Base-by-base conservation (phyloP, 139 green algal species). In the Pseudopediastrum boryanum region DNA sequence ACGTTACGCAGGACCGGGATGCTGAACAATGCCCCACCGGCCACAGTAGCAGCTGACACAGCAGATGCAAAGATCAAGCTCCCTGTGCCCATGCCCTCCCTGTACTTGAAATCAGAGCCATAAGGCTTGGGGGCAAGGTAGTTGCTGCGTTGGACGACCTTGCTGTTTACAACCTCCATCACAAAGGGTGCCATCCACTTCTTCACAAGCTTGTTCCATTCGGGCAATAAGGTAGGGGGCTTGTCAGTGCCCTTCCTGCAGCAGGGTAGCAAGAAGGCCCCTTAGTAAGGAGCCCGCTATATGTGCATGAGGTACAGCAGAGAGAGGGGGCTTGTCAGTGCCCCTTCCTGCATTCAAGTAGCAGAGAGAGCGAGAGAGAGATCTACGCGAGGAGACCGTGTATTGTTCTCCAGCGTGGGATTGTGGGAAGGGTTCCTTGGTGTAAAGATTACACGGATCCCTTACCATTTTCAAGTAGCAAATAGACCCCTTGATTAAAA, bases 111-210 rank as follows among this genome's bases (percentile, higher is more conserved):
- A 58, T 90, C 79, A 4, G 50, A 42, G 44, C 89, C 87, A 35
- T 90, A 92, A n/a, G n/a, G n/a, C 5, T 84, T 38, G n/a, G 46
- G 38, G 12, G 85, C 48, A 0, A 94, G 68, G 2, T 83, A 85
- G 68, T 89, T 88, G 71, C 62, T 87, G 39, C 85, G 81, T 54
- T 91, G 90, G 50, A 96, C 90, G 9, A 96, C 77, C 21, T 88
- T 85, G 31, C 86, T 85, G 75, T 94, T 95, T 35, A 75, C 71
- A 72, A 25, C n/a, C 27, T 87, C 85, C 88, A 95, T 93, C 41
- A 94, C 63, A 9, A 86, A 93, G 4, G 91, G 89, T 1, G 62
- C 81, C 4, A 83, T 83, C 75, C 81, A 92, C n/a, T 54, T 77
- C 25, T 63, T 27, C 16, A 68, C 31, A 21, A 74, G n/a, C 5